Evolutionary conservation across 176 grass and related monocot genomes (phyloP).

Genomic region (Pontederia paniculata): DNA sequence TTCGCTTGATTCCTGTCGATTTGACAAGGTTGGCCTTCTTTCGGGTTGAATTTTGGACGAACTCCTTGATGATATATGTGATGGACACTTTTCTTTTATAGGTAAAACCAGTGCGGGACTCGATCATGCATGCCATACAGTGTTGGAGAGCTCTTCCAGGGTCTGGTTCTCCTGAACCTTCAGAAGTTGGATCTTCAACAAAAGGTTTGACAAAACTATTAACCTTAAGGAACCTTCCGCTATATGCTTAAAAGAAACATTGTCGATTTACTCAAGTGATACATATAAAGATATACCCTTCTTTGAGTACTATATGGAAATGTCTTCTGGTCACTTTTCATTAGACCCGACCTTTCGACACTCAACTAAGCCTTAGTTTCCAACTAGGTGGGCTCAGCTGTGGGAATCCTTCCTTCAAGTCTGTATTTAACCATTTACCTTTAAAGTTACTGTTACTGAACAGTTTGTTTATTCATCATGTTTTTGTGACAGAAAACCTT

Average conservation of each 20-base stretch:
- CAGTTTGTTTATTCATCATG: too few species aligned
- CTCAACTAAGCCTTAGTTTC: too few species aligned
- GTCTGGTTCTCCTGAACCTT: conserved; percentile 62
- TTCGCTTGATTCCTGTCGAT: conserved; percentile 82
- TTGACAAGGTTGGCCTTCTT: conserved; percentile 65
- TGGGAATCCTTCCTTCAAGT: too few species aligned
- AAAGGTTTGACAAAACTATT: conserved; percentile 49
- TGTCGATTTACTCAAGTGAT: conserved; percentile 1
- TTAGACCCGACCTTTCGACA: too few species aligned
- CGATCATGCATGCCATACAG: conserved; percentile 61
- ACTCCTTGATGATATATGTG: background rate
- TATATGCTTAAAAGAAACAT: conserved; percentile 4
- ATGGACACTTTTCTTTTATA: conserved; percentile 18
- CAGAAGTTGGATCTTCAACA: conserved; percentile 74
- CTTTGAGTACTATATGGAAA: too few species aligned
- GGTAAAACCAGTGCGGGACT: conserved; percentile 96
- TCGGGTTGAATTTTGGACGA: background rate
- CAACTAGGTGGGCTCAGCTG: too few species aligned
- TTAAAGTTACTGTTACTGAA: too few species aligned
- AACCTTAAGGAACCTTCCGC: background rate
- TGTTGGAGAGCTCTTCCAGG: conserved; percentile 87
- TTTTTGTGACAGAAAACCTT: conserved; percentile 59
- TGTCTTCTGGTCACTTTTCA: too few species aligned
- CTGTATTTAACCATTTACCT: too few species aligned
- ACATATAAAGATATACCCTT: too few species aligned